These are phyloP conservation scores for Xeromyces bisporus DNA, from an alignment of 495 filamentous ascomycete species.

Conservation along the genomic window DNA sequence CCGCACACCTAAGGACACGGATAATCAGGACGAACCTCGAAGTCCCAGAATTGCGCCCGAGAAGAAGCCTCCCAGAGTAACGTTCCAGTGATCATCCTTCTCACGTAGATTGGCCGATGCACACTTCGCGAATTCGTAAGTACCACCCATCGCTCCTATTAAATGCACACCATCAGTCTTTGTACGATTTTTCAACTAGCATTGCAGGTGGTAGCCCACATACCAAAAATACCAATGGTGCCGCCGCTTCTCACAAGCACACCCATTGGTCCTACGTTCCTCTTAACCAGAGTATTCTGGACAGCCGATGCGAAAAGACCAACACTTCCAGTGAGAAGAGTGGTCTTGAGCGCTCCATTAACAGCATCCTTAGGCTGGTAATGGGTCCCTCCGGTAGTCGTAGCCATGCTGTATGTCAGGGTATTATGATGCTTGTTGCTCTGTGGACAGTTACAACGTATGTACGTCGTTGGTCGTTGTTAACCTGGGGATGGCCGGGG, in stretches of 20 bases:
- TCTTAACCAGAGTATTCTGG: slow-evolving; percentile 67
- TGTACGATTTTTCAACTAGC: not conserved
- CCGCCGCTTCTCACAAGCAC: slow-evolving; percentile 57
- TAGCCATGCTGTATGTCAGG: slow-evolving; percentile 29
- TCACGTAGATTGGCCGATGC: slow-evolving; percentile 64
- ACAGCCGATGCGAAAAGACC: slow-evolving; percentile 60
- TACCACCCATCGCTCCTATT: slow-evolving; percentile 67
- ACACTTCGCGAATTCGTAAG: slow-evolving; percentile 57
- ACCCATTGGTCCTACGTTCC: slow-evolving; percentile 59
- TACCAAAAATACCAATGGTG: slow-evolving; percentile 52
- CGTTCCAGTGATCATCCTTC: slow-evolving; percentile 54
- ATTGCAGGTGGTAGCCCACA: too few relatives aligned
- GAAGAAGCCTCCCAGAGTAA: slow-evolving; percentile 56
- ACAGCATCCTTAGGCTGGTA: slow-evolving; percentile 76
- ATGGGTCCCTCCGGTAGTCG: slow-evolving; percentile 29
- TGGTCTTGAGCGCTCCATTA: slow-evolving; percentile 42
- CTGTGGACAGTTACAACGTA: slow-evolving; percentile 7
- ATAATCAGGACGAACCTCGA: slow-evolving; percentile 29
- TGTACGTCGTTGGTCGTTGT: not conserved
- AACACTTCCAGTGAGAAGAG: slow-evolving; percentile 42
- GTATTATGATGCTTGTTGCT: slow-evolving; percentile 7
- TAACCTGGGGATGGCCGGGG: slow-evolving; percentile 14
- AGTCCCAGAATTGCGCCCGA: slow-evolving; percentile 52
- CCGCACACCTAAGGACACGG: not conserved
- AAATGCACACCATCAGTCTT: slow-evolving; percentile 1